These are phyloP conservation scores for Dillenia turbinata DNA, from an alignment of 164 flowering plant species.

Conservation along the genomic window DNA sequence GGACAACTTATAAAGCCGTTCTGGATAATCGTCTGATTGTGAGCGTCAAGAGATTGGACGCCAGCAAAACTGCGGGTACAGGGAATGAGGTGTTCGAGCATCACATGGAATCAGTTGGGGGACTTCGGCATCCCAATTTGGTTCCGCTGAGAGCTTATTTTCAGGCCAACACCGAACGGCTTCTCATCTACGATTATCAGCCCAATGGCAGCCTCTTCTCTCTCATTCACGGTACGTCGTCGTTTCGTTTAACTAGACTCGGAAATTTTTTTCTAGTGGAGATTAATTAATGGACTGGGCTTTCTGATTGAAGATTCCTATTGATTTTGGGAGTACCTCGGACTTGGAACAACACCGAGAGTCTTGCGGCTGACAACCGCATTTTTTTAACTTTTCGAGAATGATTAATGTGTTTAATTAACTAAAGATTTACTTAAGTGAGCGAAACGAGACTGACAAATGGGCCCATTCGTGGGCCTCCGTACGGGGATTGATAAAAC, in stretches of 20 bases:
- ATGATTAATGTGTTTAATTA: neutral
- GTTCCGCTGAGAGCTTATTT: slow-evolving; percentile 90
- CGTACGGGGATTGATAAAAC: neutral
- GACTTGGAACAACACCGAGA: slow-evolving; percentile 6
- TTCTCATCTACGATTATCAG: slow-evolving; percentile 77
- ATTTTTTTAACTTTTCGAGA: neutral
- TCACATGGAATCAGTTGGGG: slow-evolving; percentile 80
- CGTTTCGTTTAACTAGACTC: neutral
- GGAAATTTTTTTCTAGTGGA: neutral
- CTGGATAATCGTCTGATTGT: slow-evolving; percentile 73
- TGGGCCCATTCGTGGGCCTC: neutral
- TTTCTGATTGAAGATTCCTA: no score
- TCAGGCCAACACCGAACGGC: slow-evolving; percentile 81
- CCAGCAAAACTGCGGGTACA: slow-evolving; percentile 32
- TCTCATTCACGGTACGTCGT: slow-evolving; percentile 70
- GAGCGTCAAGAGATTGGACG: slow-evolving; percentile 76
- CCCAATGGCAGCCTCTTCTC: slow-evolving; percentile 91
- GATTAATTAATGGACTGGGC: neutral
- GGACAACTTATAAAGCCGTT: slow-evolving; percentile 90
- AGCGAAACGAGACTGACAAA: neutral
- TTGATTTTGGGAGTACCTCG: neutral
- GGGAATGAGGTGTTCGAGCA: slow-evolving; percentile 56
- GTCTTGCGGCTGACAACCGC: slow-evolving; percentile 1
- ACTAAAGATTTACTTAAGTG: neutral
- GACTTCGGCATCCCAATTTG: slow-evolving; percentile 79